Evolutionary conservation across 2,329 filamentous ascomycete species (phyloP).

Genomic region (Dothiorella sarmentorum): DNA sequence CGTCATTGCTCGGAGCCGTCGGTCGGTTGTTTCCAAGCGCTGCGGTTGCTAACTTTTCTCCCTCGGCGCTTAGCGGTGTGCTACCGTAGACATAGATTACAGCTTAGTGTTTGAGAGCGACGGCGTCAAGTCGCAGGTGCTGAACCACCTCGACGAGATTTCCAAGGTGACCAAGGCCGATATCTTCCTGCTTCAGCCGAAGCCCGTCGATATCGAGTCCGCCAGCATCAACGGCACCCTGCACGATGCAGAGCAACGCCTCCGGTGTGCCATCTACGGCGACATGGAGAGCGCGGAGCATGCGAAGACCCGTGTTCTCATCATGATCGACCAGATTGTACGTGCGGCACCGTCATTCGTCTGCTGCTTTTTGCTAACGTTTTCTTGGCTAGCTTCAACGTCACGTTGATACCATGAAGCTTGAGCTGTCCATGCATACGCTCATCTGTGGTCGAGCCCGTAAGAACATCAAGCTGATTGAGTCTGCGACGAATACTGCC

Average conservation of each 20-base stretch:
- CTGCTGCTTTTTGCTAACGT: constrained; percentile 35
- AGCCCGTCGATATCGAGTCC: constrained; percentile 73
- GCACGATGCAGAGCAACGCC: constrained; percentile 82
- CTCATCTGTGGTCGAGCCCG: constrained; percentile 88
- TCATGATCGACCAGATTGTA: constrained; percentile 95
- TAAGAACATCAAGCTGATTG: constrained; percentile 97
- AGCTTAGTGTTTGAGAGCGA: constrained; percentile 78
- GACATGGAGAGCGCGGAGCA: constrained; percentile 95
- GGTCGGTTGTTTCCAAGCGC: background rate
- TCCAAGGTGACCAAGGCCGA: constrained; percentile 89
- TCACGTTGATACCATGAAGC: constrained; percentile 72
- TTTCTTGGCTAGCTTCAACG: constrained; percentile 59
- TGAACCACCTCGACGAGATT: constrained; percentile 82
- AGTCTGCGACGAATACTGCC: constrained; percentile 90
- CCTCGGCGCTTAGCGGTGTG: constrained; percentile 65
- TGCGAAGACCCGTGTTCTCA: constrained; percentile 90
- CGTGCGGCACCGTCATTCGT: constrained; percentile 28
- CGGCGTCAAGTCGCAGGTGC: constrained; percentile 70
- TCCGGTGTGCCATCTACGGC: constrained; percentile 90
- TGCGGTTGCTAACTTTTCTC: constrained; percentile 28
- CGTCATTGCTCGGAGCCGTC: constrained; percentile 1
- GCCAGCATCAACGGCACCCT: constrained; percentile 74
- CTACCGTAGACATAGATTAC: constrained; percentile 89
- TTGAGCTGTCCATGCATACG: constrained; percentile 85
- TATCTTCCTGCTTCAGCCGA: constrained; percentile 91